Evolutionary conservation across 768 basidiomycete species (phyloP).

Genomic region (Agrocybe pediades): DNA sequence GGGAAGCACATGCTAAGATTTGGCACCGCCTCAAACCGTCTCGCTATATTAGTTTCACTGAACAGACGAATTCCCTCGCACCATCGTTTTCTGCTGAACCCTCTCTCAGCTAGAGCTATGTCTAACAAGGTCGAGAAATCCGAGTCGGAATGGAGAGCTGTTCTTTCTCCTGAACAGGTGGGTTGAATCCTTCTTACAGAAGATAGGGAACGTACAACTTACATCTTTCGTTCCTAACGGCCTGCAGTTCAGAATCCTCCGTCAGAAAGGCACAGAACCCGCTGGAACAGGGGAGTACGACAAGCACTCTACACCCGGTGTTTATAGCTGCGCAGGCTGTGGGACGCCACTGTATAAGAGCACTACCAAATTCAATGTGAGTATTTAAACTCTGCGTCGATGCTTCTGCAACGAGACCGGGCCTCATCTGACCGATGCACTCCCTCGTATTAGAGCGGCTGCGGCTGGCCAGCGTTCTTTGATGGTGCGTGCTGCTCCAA

Average conservation of each 20-base stretch:
- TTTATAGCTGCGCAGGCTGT: slow-evolving; percentile 82
- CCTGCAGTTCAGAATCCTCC: slow-evolving; percentile 77
- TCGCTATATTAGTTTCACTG: slow-evolving; percentile 16
- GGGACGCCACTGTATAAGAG: slow-evolving; percentile 85
- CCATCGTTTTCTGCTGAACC: slow-evolving; percentile 1
- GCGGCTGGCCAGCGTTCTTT: slow-evolving; percentile 98
- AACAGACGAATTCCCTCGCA: background rate
- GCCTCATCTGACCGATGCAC: background rate
- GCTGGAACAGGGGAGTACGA: slow-evolving; percentile 83
- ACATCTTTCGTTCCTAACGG: background rate
- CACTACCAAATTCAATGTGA: slow-evolving; percentile 79
- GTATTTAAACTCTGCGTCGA: slow-evolving; percentile 11
- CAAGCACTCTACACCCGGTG: slow-evolving; percentile 62
- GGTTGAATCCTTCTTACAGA: slow-evolving; percentile 11
- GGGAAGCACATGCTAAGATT: slow-evolving; percentile 16
- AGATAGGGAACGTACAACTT: background rate
- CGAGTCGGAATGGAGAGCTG: slow-evolving; percentile 83
- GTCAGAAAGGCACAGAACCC: slow-evolving; percentile 85
- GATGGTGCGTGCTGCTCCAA: slow-evolving; percentile 56
- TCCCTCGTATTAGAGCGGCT: slow-evolving; percentile 59
- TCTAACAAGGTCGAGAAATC: slow-evolving; percentile 43
- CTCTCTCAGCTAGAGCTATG: slow-evolving; percentile 32
- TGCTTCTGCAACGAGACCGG: background rate
- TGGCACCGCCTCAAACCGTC: slow-evolving; percentile 16
- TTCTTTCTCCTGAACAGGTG: slow-evolving; percentile 83